These are phyloP conservation scores for Rubroboletus pulcherrimus DNA, from an alignment of 768 basidiomycete species.

Conservation along the genomic window DNA sequence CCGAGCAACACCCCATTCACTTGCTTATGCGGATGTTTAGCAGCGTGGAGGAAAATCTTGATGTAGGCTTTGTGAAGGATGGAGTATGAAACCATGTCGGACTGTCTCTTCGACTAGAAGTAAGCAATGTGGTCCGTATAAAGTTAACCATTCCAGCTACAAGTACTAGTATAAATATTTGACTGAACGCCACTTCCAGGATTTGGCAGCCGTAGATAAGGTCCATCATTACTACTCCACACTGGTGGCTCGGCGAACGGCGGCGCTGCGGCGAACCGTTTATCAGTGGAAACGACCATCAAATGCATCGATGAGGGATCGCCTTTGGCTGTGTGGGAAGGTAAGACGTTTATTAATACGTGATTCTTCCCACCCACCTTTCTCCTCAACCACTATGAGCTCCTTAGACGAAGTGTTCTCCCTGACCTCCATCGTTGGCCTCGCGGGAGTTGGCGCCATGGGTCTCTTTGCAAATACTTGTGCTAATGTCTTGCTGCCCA, in stretches of 20 bases:
- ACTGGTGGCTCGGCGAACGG: too few species aligned
- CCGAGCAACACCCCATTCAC: constrained; percentile 80
- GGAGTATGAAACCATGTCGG: constrained; percentile 41
- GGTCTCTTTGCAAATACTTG: constrained; percentile 50
- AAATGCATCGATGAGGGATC: too few species aligned
- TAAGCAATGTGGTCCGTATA: too few species aligned
- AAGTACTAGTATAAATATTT: too few species aligned
- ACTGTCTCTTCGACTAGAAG: neutral
- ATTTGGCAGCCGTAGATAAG: too few species aligned
- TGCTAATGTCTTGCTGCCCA: constrained; percentile 56
- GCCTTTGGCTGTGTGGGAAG: neutral
- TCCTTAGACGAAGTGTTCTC: constrained; percentile 41
- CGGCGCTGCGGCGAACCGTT: too few species aligned
- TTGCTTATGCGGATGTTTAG: constrained; percentile 71
- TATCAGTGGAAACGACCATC: too few species aligned
- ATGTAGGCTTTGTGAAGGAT: constrained; percentile 62
- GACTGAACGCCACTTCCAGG: too few species aligned
- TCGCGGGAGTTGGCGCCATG: constrained; percentile 54
- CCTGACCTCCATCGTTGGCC: constrained; percentile 57
- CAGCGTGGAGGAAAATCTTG: constrained; percentile 74
- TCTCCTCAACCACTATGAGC: constrained; percentile 14
- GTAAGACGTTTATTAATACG: neutral
- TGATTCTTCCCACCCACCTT: neutral
- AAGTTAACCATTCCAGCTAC: too few species aligned
- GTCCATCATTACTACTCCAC: too few species aligned